These are phyloP conservation scores for Spencermartinsiella ligniputridi DNA, from an alignment of 1,139 yeast species.

Conservation along the genomic window DNA sequence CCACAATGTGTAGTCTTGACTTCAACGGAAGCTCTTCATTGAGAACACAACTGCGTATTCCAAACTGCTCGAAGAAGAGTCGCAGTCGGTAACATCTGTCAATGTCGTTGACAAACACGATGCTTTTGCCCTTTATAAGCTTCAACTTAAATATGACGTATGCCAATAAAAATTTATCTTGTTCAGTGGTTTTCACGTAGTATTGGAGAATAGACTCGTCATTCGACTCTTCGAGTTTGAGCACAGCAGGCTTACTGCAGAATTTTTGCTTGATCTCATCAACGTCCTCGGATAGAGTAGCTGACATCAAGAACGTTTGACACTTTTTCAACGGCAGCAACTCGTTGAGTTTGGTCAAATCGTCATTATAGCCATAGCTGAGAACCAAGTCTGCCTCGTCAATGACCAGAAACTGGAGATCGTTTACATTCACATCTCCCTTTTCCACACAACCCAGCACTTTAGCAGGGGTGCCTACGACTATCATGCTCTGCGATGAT, in stretches of 20 bases:
- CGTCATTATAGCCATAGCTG: constrained; percentile 89
- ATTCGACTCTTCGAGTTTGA: constrained; percentile 50
- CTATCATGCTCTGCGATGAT: constrained; percentile 66
- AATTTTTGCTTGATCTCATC: constrained; percentile 68
- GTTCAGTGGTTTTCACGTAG: constrained; percentile 80
- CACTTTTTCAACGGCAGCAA: constrained; percentile 52
- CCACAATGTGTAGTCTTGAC: constrained; percentile 91
- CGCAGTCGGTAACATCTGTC: constrained; percentile 94
- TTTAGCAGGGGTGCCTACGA: constrained; percentile 85
- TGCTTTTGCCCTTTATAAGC: constrained; percentile 85
- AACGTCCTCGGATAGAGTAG: constrained; percentile 86
- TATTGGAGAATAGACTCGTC: constrained; percentile 70
- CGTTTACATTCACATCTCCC: constrained; percentile 38
- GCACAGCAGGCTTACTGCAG: constrained; percentile 56
- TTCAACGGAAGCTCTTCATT: constrained; percentile 92
- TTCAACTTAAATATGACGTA: constrained; percentile 89
- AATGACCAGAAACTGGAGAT: constrained; percentile 68
- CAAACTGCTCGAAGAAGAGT: constrained; percentile 90
- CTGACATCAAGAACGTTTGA: constrained; percentile 94
- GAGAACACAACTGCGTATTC: constrained; percentile 80
- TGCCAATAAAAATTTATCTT: constrained; percentile 84
- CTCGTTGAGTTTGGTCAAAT: constrained; percentile 62
- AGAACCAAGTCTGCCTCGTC: constrained; percentile 90
- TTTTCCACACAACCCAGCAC: constrained; percentile 45
- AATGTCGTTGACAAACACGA: constrained; percentile 86